Conservation (phyloP, 371 early-diverging fungal species). For the Cladochytrium tenue region DNA sequence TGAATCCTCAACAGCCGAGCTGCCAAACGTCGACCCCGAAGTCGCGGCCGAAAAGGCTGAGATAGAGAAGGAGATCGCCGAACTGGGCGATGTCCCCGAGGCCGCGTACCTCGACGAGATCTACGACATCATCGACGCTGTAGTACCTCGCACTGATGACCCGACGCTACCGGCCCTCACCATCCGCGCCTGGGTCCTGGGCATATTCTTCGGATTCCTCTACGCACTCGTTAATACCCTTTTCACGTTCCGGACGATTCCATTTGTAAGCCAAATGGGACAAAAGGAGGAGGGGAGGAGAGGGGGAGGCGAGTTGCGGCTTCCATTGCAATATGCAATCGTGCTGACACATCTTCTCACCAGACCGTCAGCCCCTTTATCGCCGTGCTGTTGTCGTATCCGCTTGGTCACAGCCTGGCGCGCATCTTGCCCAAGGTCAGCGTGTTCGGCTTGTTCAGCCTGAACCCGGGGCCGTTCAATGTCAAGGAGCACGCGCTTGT, state of each 20-base stretch:
- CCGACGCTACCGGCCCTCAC: constrained; percentile 40
- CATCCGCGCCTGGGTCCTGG: constrained; percentile 23
- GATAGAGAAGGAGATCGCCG: no score
- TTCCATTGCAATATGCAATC: no score
- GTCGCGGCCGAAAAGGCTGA: no score
- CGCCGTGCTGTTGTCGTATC: background rate
- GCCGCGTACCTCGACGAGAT: constrained; percentile 12
- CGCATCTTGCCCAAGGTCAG: no score
- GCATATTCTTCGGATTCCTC: constrained; percentile 19
- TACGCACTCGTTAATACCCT: constrained; percentile 36
- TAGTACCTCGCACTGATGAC: constrained; percentile 38
- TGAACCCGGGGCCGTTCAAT: constrained; percentile 58
- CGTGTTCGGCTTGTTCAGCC: constrained; percentile 13
- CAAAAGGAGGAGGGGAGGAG: no score
- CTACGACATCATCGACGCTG: constrained; percentile 21
- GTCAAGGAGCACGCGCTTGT: constrained; percentile 53
- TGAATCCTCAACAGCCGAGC: no score
- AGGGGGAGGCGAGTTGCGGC: no score
- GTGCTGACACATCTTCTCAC: no score
- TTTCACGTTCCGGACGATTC: constrained; percentile 29
- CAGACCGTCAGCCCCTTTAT: background rate
- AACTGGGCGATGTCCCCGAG: no score
- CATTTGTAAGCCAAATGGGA: no score
- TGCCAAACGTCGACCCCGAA: no score
- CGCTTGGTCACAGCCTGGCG: no score